Evolutionary conservation across 2,329 filamentous ascomycete genomes (phyloP).

Genomic region (Phyllosticta paracitricarpa): DNA sequence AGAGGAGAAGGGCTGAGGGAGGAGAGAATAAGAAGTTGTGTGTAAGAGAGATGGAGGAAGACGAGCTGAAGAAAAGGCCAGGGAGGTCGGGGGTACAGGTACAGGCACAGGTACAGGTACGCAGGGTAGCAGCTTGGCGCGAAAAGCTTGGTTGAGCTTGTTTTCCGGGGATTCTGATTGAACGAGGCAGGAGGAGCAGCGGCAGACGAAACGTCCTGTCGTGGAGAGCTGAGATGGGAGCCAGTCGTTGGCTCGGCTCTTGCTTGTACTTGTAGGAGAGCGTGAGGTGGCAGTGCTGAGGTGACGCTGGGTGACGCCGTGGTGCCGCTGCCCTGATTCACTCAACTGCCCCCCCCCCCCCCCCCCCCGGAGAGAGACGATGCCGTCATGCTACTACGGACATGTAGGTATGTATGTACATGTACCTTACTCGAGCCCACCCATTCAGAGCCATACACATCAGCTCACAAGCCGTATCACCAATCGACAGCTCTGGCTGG

Average conservation of each 20-base stretch:
- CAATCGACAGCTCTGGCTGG: background rate
- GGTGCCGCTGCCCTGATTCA: background rate
- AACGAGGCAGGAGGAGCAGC: background rate
- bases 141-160: conserved; percentile 10
- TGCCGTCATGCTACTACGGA: background rate
- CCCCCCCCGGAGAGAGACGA: background rate
- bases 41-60: background rate
- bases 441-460: background rate
- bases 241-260: background rate
- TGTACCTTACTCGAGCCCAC: background rate
- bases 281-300: background rate
- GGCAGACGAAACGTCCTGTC: background rate
- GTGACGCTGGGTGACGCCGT: no score
- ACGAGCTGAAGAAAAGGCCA: background rate
- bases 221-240: background rate
- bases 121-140: conserved; percentile 5
- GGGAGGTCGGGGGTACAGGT: background rate
- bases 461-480: background rate
- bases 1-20: background rate
- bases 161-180: background rate
- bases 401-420: no score
- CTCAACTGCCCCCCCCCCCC: no score
- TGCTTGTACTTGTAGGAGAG: no score
- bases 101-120: no score
- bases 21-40: background rate